These are phyloP conservation scores for Fonsecaea erecta DNA, from an alignment of 2,329 filamentous ascomycete species.

Conservation along the genomic window DNA sequence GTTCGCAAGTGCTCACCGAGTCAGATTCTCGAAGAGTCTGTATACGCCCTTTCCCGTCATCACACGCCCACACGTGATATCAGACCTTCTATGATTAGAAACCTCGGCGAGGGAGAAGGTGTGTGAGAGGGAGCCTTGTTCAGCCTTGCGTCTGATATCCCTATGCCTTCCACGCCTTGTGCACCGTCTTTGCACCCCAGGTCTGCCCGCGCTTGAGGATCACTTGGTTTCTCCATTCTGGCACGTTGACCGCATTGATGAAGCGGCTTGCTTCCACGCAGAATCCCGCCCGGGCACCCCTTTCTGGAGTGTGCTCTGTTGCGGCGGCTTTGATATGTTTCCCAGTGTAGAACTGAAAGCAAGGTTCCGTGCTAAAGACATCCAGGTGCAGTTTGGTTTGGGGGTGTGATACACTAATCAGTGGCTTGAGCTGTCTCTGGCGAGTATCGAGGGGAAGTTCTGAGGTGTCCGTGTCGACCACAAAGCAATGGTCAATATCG, in stretches of 20 bases:
- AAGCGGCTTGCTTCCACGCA: slow-evolving; percentile 91
- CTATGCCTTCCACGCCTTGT: slow-evolving; percentile 73
- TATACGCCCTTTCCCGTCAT: slow-evolving; percentile 10
- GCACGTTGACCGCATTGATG: slow-evolving; percentile 83
- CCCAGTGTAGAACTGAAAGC: slow-evolving; percentile 96
- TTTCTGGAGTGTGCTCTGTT: slow-evolving; percentile 62
- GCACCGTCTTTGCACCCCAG: slow-evolving; percentile 81
- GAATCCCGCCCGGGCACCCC: slow-evolving; percentile 74
- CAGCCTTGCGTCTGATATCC: slow-evolving; percentile 1
- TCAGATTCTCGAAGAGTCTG: slow-evolving; percentile 20
- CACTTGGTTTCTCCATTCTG: slow-evolving; percentile 78
- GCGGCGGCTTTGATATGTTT: slow-evolving; percentile 78
- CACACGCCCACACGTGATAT: slow-evolving; percentile 4
- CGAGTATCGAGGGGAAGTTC: slow-evolving; percentile 70
- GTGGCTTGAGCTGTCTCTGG: slow-evolving; percentile 63
- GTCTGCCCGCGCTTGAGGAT: slow-evolving; percentile 81
- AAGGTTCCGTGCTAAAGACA: slow-evolving; percentile 87
- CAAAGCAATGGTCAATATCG: slow-evolving; percentile 88
- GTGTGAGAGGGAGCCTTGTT: not conserved
- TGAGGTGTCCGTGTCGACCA: slow-evolving; percentile 68
- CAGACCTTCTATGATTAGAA: slow-evolving; percentile 9
- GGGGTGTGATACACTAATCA: slow-evolving; percentile 75
- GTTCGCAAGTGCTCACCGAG: slow-evolving; percentile 23
- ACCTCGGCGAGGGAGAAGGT: not conserved
- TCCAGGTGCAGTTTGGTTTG: slow-evolving; percentile 78